Evolutionary conservation across 2,329 filamentous ascomycete genomes (phyloP), one percentile per base, ranked within the genome.

Genomic region (Tympanopsis confertula): DNA sequence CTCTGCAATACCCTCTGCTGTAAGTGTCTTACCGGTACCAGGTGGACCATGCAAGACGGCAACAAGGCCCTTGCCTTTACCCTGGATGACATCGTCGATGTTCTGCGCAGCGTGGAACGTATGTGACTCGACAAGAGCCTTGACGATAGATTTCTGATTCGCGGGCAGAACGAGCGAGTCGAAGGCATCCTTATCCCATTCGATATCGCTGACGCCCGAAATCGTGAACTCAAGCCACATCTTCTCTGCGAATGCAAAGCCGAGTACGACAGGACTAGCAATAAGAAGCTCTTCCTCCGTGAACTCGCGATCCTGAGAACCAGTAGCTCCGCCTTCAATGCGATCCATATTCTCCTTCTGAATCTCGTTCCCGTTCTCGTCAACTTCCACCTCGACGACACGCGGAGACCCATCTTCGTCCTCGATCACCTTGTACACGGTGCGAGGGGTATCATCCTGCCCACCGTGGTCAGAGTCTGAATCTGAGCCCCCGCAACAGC

Each of bases 191-290:
- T 83, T 74, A 49, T 94, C 89, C 84, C 84, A 94, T 24, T 78
- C 70, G 43, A 94, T 89, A 3, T 93, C 82, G 33, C 74, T 72
- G 43, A 94, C 71, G 1, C 80, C 78, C 0, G 82, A 84, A 15
- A 95, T 79, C 0, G 78, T 79, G 49, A 94, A 86, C 54, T 94
- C 86, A 1, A 94, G 71, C 88, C 87, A 95, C 7, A 86, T 66
- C 59, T 94, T 94, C 58, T 94, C 86, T 1, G 75, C 77, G 54
- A 94, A 93, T 1, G 85, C 76, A 49, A 94, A 94, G 0, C 87
- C 88, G 2, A 93, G 70, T 0, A 94, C 84, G 1, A 93, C 78
- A 0, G 87, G 82, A 2, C 84, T 89, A 2, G 86, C 79, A 36
- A 93, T 80, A 4, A 94, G 65, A 18, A 91, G 80, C 47, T 94